Base-by-base conservation (phyloP, 257 asterid genomes). In the Salvia hispanica region DNA sequence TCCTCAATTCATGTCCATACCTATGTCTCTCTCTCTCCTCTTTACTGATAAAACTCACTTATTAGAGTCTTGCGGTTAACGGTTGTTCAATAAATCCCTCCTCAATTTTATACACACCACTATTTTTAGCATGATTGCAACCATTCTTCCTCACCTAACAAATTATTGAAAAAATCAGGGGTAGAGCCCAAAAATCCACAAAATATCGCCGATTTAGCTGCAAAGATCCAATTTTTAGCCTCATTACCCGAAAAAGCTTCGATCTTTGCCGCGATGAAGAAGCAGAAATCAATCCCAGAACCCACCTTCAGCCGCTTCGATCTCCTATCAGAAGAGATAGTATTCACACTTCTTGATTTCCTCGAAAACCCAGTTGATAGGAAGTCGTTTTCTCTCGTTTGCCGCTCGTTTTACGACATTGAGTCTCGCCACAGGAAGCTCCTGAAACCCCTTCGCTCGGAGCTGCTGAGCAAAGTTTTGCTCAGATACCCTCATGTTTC, bases 361-460 rank as follows among this genome's bases (percentile, higher is more conserved):
- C 85, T 92, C 18, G 96, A 81, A 8, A 72, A 86, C 89, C 91
- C 95, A 44, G 62, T 77, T n/a, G 97, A 90, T 55, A 85, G 51
- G 48, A 92, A 92, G 69, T 81, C 96, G 1, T 90, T 92, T 61
- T 90, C 98, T 13, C 90, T 88, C 3, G 98, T 86, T 58, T 84
- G 90, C 74, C 82, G 78, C 33, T 82, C 95, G 3, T 88, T 92
- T 63, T 70, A 83, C 53, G 60, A 75, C n/a, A 61, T 82, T 43
- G 98, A 92, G 70, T 84, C 90, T 57, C 85, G 77, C 37, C 93
- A 90, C 18, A 76, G 98, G 68, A 86, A 79, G 58, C 54, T 61
- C 44, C 65, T 92, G 79, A 89, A 75, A 62, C 97, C 98, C 69
- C 80, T 85, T 14, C 81, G 95, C 21, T 55, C 90, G 13, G 92